Evolutionary conservation across 371 early-diverging fungal species (phyloP), one percentile per base, ranked within the genome.

Genomic region (Globomyces sp.): DNA sequence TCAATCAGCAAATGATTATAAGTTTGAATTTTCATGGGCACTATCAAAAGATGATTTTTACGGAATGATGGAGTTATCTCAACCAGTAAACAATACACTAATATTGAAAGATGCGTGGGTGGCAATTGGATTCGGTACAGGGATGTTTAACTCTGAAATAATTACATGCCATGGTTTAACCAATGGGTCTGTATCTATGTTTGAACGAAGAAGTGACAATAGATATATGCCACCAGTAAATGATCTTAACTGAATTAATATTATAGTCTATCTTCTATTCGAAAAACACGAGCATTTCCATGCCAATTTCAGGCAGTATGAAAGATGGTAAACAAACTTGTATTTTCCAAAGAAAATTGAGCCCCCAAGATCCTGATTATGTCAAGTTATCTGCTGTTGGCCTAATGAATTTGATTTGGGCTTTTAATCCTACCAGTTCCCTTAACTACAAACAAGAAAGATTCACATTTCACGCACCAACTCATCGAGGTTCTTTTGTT

Each of bases 141-240:
- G 41, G 36, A 62, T 62, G 63, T 50, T 62, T 34, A 37, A 43
- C 37, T 46, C 63, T 11, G 48, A 62, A 49, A 50, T 43, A 37
- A 62, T 62, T 62, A 49, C 48, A 3, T 62, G 63, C 63, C 63
- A 62, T 34, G 41, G 41, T 34, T 34, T 43, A 44, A 49, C 24
- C 1, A 43, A 62, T 49, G n/a, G 13, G 2, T 46, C 49, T 36
- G 63, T 43, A 34, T 8, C 37, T 10, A 34, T 62, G 4, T 49
- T 48, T 49, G 63, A 62, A 41, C 63, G 48, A 48, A 34, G 34
- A 39, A 24, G 48, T n/a, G 43, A 46, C 13, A 49, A 34, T 5
- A 52, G 41, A 4, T 62, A 62, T 62, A 49, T 49, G 6, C 63
- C 63, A 4, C 63, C 63, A 8, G 4, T 60, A 11, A 37, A 47